Evolutionary conservation across 805 yeast species (phyloP), one percentile per base, ranked within the genome.

Genomic region (Kazachstania bromeliacearum): DNA sequence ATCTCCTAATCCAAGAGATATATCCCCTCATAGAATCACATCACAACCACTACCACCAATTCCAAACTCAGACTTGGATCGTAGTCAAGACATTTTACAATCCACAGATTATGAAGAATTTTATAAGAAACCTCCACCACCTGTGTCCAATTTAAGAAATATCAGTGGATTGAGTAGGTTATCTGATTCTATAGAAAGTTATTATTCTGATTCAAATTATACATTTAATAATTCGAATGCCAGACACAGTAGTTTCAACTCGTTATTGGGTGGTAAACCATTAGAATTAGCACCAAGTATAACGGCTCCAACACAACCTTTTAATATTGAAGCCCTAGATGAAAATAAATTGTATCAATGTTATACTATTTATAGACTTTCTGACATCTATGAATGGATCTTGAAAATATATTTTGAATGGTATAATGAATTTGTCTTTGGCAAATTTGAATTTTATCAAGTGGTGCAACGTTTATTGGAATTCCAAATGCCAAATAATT

Each of bases 321-420:
- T 77, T 42, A 56, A 73, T 3, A 67, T 79, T 0, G 64, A 70
- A 9, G 56, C 68, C 0, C 51, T 77, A 25, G 64, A 63, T 12
- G 65, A 66, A 15, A 57, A 60, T n/a, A 79, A 76, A 42, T 64
- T 74, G 35, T 51, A 68, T 8, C 63, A 59, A 17, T 75, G 81
- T 44, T 49, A 51, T 3, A 56, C 57, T 24, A 67, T 75, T 3
- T 67, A 70, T 59, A 61, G 70, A 0, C 43, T 78, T 10, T 66
- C 70, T 0, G 64, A 63, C 14, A 57, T 77, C 4, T 76, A 71
- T 46, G 49, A 55, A 21, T 77, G 84, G 84, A 68, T 77, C 24
- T 31, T 60, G 6, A 60, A 67, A 36, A 60, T 69, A 21, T 60
- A 73, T 34, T 57, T 59, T 21, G 62, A 59, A 17, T 77, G 83